Base-by-base conservation (phyloP, 495 filamentous ascomycete species). In the Penicillium dipodomyicola region DNA sequence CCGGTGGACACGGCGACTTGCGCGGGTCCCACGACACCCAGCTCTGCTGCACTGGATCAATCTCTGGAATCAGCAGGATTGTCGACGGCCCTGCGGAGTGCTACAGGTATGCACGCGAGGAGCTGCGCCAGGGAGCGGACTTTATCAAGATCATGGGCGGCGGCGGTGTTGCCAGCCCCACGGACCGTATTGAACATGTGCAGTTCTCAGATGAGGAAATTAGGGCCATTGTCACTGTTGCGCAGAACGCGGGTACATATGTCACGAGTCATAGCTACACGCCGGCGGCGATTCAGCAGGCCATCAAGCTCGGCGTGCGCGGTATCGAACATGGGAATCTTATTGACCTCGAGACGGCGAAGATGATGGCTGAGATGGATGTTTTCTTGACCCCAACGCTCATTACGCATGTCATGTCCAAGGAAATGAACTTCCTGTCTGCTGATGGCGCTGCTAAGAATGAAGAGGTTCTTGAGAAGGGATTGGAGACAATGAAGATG, bases 131-230 rank as follows among this genome's bases (percentile, higher is more conserved):
- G 11, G 80, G 81, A 1, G 75, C 80, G 2, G 76, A 83, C 45
- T 82, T 82, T 52, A 74, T 84, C 65, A 84, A 84, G 65, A 82
- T 84, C 51, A 82, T 84, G 80, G 67, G 70, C 7, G 75, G 77
- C 4, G 79, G 80, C 0, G 81, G 80, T 2, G 80, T 84, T 7
- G 77, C 76, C 0, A 76, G 67, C 32, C 79, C 79, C 0, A 78
- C 80, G 0, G 80, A 82, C 58, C 63, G 62, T 40, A 59, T 84
- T 25, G 71, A 78, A 19, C 71, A 70, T 59, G 65, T 78, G 3
- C 81, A 84, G 61, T 84, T 82, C 64, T 75, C 79, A 1, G 61
- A 72, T 10, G 76, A 77, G 37, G 81, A 83, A 60, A 79, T 83
- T 49, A 67, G 65, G 37, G 81, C 77, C 6, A 79, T 84, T 29